Evolutionary conservation across 139 green algal species (phyloP), one percentile per base, ranked within the genome.

Genomic region (Trebouxia sp.): DNA sequence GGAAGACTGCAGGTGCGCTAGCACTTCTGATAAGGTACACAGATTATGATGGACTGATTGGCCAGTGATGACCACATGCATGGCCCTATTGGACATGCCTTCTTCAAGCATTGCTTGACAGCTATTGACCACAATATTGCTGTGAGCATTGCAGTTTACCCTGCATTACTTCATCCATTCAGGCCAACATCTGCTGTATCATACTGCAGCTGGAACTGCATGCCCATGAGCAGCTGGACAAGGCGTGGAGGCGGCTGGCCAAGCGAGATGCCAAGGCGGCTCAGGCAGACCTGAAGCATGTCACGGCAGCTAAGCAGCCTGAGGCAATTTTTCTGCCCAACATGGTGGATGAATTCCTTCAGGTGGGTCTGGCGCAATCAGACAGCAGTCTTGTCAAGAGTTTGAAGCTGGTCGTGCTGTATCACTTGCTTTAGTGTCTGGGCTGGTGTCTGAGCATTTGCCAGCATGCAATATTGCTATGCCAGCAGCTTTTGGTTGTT

Each of bases 251-350:
- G 41, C 26, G 6, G 26, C 75, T 82, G 43, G 74, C 43, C 5
- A 70, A 78, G 43, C 65, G 50, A 28, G 82, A 82, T n/a, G 88
- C 86, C 42, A 96, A 95, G 85, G 85, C 89, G 7, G 82, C 62
- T 37, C 69, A 48, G 32, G 78, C 51, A 22, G 83, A 82, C 55
- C 67, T 86, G n/a, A 85, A 65, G 1, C 85, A 92, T 76, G 83
- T 92, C 67, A 84, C 92, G 2, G 35, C 83, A n/a, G 51, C 37
- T 7, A 74, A 89, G 76, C 87, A 85, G 22, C 85, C 91, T 0
- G 94, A 98, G 76, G 86, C 87, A 0, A 83, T 47, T 4, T 97
- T 98, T 76, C 9, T 98, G 47, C 92, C 93, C 0, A 66, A 50
- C 20, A 83, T 97, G 62, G 50, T 98, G 30, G 72, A 87, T 35